Base-by-base conservation (phyloP, 345 rosid species). In the Gossypium stocksii region DNA sequence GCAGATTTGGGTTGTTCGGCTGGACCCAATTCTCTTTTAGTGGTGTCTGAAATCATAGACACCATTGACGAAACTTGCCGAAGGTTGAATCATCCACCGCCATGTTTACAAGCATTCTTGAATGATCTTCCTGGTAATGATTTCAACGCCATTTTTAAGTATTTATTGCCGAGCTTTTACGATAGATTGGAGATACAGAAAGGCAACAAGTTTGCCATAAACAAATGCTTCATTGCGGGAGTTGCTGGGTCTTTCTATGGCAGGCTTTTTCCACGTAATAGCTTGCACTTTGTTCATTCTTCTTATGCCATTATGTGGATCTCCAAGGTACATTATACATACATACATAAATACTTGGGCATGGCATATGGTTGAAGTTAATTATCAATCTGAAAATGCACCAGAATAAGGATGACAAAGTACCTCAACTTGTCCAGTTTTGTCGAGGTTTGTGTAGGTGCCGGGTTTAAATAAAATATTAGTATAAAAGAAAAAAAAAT, bases 1-100 rank as follows among this genome's bases (percentile, higher is more conserved):
- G 78, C 71, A 2, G 82, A 81, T 67, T 57, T 81, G 54, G 84
- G 84, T 11, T 78, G 82, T 53, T 82, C 82, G 13, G 8, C 78
- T 10, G 80, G 84, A 19, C 74, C 80, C 5, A 78, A 82, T 44
- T 49, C 74, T 0, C 66, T 78, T 14, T 53, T 64, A 2, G 67
- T 70, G 17, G 44, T 73, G 2, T 76, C 76, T 6, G 60, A 76
- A 23, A 49, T 76, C 68, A 41, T 79, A 2, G 66, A 73, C 15
- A 27, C 59, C 12, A 59, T 76, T 0, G 27, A 67, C n/a, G 38
- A 23, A 12, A 3, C 34, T 10, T 54, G 71, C 25, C 27, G 17
- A 17, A 25, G 20, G 7, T 44, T 63, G 62, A 25, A 65, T 8
- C 61, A 2, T 4, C 3, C 51, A 5, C 27, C 75, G 12, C 82